Evolutionary conservation across 371 early-diverging fungal genomes (phyloP).

Genomic region (Syncephalastrum monosporum): DNA sequence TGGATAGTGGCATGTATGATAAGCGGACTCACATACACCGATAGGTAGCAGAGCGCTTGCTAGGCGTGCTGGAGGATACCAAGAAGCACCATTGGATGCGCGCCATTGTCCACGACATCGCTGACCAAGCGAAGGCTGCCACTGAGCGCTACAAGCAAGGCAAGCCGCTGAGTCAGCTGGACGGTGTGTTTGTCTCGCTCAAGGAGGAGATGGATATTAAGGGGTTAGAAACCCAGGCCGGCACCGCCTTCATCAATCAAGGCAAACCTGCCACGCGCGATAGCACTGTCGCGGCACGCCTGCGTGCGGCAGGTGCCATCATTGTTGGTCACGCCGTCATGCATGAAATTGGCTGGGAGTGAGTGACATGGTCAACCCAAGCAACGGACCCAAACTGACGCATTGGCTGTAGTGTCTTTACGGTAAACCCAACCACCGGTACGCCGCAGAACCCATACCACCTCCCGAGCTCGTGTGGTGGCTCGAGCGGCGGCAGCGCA

Average conservation of each 20-base stretch:
- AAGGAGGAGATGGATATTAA: slow-evolving; percentile 62
- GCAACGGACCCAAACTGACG: neutral
- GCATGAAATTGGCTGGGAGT: slow-evolving; percentile 61
- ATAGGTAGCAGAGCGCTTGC: slow-evolving; percentile 27
- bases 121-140: slow-evolving; percentile 60
- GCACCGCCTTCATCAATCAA: slow-evolving; percentile 68
- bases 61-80: slow-evolving; percentile 15
- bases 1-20: neutral
- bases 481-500: slow-evolving; percentile 69
- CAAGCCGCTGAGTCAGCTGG: slow-evolving; percentile 56
- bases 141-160: slow-evolving; percentile 54
- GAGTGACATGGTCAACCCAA: slow-evolving; percentile 4
- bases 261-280: slow-evolving; percentile 50
- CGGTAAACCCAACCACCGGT: slow-evolving; percentile 56
- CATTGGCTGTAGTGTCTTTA: slow-evolving; percentile 23
- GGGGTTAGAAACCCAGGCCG: slow-evolving; percentile 53
- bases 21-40: neutral
- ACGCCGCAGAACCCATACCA: slow-evolving; percentile 72
- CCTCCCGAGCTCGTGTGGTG: slow-evolving; percentile 61
- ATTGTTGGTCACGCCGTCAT: slow-evolving; percentile 61
- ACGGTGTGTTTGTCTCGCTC: slow-evolving; percentile 61
- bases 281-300: slow-evolving; percentile 42
- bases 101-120: slow-evolving; percentile 26
- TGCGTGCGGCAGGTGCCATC: slow-evolving; percentile 57
- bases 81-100: slow-evolving; percentile 35